These are phyloP conservation scores for Ustilago hordei DNA, from an alignment of 1,284 basidiomycete species.

Conservation along the genomic window DNA sequence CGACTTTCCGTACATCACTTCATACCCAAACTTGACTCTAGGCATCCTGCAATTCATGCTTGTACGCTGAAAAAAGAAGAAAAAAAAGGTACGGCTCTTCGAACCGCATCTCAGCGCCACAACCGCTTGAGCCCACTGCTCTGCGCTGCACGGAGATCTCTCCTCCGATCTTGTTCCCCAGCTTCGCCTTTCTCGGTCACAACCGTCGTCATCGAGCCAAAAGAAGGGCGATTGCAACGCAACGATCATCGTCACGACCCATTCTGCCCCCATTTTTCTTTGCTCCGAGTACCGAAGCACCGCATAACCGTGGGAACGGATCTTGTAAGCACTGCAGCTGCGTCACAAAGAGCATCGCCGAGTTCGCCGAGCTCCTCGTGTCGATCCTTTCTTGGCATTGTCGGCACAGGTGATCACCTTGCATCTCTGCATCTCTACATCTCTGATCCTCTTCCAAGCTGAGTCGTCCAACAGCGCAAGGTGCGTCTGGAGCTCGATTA, in stretches of 20 bases:
- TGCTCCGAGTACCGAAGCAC: slow-evolving; percentile 24
- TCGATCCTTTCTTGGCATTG: slow-evolving; percentile 1
- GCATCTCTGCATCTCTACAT: neutral
- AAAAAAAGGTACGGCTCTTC: slow-evolving; percentile 14
- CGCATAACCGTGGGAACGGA: slow-evolving; percentile 27
- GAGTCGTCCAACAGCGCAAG: neutral
- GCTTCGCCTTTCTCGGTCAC: neutral
- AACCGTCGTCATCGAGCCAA: neutral
- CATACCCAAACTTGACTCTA: slow-evolving; percentile 10
- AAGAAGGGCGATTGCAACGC: neutral
- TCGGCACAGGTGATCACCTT: slow-evolving; percentile 6
- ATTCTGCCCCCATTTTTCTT: slow-evolving; percentile 9
- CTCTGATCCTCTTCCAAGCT: no score
- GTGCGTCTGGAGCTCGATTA: slow-evolving; percentile 23
- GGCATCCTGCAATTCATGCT: slow-evolving; percentile 1
- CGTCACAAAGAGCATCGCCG: slow-evolving; percentile 14
- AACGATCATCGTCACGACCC: neutral
- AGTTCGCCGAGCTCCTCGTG: slow-evolving; percentile 18
- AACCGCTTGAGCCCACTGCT: slow-evolving; percentile 9
- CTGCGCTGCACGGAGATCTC: slow-evolving; percentile 2
- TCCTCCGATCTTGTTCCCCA: slow-evolving; percentile 14
- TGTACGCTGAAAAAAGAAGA: slow-evolving; percentile 1
- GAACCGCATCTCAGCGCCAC: slow-evolving; percentile 21
- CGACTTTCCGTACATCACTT: slow-evolving; percentile 19
- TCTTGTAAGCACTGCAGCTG: slow-evolving; percentile 12